Conservation (phyloP, 2,329 filamentous ascomycete genomes). For the Monascus ruber region DNA sequence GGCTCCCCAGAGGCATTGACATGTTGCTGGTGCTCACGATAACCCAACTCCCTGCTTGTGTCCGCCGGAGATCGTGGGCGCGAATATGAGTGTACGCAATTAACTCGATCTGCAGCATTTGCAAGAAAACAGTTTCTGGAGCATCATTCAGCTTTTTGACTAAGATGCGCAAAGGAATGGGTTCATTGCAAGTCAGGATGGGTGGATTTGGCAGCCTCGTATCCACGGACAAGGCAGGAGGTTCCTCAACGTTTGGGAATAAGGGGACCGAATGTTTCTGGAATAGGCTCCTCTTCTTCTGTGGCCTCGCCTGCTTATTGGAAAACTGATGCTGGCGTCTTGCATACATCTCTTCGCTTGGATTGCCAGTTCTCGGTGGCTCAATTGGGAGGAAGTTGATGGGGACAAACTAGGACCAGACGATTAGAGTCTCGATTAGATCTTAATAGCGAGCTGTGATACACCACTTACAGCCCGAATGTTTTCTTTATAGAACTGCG, state of each 20-base stretch:
- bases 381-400: constrained; percentile 92
- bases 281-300: constrained; percentile 51
- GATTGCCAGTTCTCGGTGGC: constrained; percentile 58
- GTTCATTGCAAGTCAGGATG: constrained; percentile 79
- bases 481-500: constrained; percentile 82
- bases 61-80: constrained; percentile 61
- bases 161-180: constrained; percentile 68
- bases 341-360: constrained; percentile 72
- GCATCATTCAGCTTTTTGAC: constrained; percentile 63
- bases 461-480: constrained; percentile 44
- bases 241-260: constrained; percentile 20
- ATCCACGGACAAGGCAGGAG: constrained; percentile 60
- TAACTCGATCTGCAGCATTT: constrained; percentile 70
- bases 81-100: constrained; percentile 69
- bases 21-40: constrained; percentile 62
- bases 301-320: constrained; percentile 15
- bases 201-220: constrained; percentile 76
- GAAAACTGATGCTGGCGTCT: constrained; percentile 56
- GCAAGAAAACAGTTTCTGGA: constrained; percentile 60
- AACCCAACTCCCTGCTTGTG: constrained; percentile 64
- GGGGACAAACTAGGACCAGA: constrained; percentile 33
- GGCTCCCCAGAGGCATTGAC: constrained; percentile 54
- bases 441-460: constrained; percentile 1
- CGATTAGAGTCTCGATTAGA: constrained; percentile 5
- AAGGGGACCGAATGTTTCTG: constrained; percentile 26